A percentile compares a stretch with the other conserved stretches of the same genome.
Conservation (phyloP, 1,284 basidiomycete species). For the Apiotrichum mycotoxinovorans region DNA sequence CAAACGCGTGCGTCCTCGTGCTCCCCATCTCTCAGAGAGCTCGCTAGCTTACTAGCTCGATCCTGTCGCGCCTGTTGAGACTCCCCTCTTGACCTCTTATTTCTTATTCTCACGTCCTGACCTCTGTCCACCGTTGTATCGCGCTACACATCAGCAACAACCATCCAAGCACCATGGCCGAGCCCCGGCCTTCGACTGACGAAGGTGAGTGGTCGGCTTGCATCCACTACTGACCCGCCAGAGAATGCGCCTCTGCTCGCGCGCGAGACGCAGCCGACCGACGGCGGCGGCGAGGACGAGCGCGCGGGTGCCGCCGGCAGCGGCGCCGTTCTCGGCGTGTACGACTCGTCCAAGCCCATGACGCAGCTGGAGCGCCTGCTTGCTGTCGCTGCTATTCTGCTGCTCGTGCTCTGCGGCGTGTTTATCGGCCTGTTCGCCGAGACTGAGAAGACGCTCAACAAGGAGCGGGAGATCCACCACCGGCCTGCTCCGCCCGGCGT, state of each 20-base stretch:
- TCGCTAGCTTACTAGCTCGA: too few species aligned
- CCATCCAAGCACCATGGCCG: constrained; percentile 32
- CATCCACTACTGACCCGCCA: constrained; percentile 17
- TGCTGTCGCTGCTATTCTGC: constrained; percentile 65
- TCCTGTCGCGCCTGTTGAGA: too few species aligned
- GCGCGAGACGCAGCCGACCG: constrained; percentile 5
- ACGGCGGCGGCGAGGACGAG: constrained; percentile 21
- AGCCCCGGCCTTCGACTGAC: constrained; percentile 48
- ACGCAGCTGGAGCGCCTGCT: constrained; percentile 82
- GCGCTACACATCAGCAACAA: background rate
- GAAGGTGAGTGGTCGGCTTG: constrained; percentile 36
- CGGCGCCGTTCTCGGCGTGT: constrained; percentile 27
- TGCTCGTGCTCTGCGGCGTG: constrained; percentile 75
- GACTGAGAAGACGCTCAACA: constrained; percentile 69
- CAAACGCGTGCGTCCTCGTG: too few species aligned
- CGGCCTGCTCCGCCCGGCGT: background rate
- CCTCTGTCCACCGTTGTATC: background rate
- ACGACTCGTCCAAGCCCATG: constrained; percentile 58
- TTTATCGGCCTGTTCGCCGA: constrained; percentile 92
- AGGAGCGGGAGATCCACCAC: constrained; percentile 46
- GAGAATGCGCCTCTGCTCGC: constrained; percentile 50
- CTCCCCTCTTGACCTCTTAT: too few species aligned
- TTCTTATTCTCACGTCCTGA: too few species aligned
- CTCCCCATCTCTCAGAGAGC: too few species aligned
- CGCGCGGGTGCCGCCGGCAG: too few species aligned